Conservation (phyloP, 1,284 basidiomycete genomes). For the Paramarasmius palmivorus region DNA sequence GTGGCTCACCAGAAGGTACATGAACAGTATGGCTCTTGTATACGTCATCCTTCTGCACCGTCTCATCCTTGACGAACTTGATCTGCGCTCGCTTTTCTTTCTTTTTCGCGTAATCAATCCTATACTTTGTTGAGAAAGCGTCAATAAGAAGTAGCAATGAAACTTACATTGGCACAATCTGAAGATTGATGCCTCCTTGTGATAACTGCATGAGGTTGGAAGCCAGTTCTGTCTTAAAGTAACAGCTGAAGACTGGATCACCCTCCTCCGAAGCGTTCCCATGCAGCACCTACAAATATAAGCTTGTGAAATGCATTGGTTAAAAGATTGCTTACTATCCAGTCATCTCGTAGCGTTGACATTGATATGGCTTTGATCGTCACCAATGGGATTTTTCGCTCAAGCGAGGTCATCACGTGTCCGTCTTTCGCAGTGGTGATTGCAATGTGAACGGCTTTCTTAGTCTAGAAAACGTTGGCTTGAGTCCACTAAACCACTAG, state of each 20-base stretch:
- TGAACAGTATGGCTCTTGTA: constrained; percentile 96
- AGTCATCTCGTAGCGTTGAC: constrained; percentile 93
- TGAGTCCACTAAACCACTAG: constrained; percentile 2
- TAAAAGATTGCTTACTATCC: constrained; percentile 63
- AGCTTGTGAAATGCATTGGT: constrained; percentile 5
- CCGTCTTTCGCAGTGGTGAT: constrained; percentile 75
- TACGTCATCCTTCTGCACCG: constrained; percentile 75
- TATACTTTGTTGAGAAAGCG: constrained; percentile 28
- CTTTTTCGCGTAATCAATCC: constrained; percentile 92
- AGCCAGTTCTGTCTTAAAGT: constrained; percentile 96
- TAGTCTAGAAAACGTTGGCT: constrained; percentile 65
- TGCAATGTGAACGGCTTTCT: constrained; percentile 87
- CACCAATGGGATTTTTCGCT: constrained; percentile 88
- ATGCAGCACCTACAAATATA: constrained; percentile 60
- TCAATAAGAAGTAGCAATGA: not conserved
- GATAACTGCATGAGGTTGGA: constrained; percentile 84
- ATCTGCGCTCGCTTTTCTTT: constrained; percentile 94
- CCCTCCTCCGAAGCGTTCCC: constrained; percentile 84
- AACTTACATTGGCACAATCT: constrained; percentile 75
- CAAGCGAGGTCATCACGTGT: constrained; percentile 57
- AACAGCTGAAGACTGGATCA: constrained; percentile 90
- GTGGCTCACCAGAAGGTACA: constrained; percentile 86
- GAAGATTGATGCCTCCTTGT: constrained; percentile 74
- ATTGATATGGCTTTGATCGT: constrained; percentile 86
- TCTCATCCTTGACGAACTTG: constrained; percentile 90